Conservation (phyloP, 2,329 filamentous ascomycete species). For the Ophiocordyceps camponoti-saundersi region DNA sequence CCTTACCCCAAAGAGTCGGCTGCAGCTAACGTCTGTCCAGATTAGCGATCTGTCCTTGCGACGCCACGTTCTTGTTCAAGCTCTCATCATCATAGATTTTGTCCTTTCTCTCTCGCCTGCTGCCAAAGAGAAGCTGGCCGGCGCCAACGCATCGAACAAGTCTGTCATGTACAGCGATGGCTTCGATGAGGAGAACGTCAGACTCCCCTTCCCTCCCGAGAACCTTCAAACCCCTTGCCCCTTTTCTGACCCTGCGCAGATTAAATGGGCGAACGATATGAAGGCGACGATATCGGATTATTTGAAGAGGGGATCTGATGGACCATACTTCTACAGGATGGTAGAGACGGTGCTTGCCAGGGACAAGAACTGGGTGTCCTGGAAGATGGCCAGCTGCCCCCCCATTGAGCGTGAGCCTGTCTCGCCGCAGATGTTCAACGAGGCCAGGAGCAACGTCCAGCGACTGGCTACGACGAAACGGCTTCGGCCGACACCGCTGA, state of each 20-base stretch:
- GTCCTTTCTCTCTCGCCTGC: slow-evolving; percentile 74
- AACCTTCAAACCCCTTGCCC: neutral
- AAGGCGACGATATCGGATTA: slow-evolving; percentile 68
- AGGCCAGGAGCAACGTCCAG: slow-evolving; percentile 48
- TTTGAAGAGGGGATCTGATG: slow-evolving; percentile 63
- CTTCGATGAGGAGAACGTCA: slow-evolving; percentile 69
- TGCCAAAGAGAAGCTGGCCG: slow-evolving; percentile 62
- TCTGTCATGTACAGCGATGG: slow-evolving; percentile 71
- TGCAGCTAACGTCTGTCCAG: slow-evolving; percentile 20
- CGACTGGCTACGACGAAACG: slow-evolving; percentile 55
- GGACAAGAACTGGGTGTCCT: slow-evolving; percentile 97
- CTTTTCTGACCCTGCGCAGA: slow-evolving; percentile 23
- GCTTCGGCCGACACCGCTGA: slow-evolving; percentile 50
- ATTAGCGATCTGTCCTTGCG: slow-evolving; percentile 90
- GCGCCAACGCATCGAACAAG: slow-evolving; percentile 55
- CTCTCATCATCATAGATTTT: slow-evolving; percentile 87
- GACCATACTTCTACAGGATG: slow-evolving; percentile 89
- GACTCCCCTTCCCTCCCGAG: slow-evolving; percentile 11
- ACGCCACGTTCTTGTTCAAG: slow-evolving; percentile 86
- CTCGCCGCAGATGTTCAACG: slow-evolving; percentile 48
- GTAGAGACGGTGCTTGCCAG: slow-evolving; percentile 89
- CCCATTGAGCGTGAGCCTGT: slow-evolving; percentile 66
- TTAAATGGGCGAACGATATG: slow-evolving; percentile 70
- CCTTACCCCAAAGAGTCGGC: too few relatives aligned
- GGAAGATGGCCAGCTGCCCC: slow-evolving; percentile 91